These are phyloP conservation scores for Podaxis sp. DNA, from an alignment of 768 basidiomycete species.

Conservation along the genomic window DNA sequence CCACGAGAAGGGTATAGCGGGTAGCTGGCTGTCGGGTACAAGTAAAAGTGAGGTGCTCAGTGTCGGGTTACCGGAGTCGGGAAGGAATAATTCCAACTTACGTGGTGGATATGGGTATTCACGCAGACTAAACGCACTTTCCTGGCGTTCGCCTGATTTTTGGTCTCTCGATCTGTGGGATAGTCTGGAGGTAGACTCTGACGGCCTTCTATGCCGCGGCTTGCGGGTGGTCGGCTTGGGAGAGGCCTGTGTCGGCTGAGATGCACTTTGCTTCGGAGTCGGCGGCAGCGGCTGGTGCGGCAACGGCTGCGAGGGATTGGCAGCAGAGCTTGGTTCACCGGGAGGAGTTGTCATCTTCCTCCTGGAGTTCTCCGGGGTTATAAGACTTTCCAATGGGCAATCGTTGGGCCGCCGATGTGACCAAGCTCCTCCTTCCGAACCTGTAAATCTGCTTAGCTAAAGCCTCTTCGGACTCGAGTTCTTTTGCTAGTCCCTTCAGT, in stretches of 20 bases:
- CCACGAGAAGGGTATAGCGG: slow-evolving; percentile 32
- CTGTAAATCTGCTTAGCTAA: slow-evolving; percentile 43
- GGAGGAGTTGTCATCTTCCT: slow-evolving; percentile 50
- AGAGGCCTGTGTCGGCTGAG: slow-evolving; percentile 44
- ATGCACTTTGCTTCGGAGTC: slow-evolving; percentile 38
- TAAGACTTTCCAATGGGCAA: slow-evolving; percentile 32
- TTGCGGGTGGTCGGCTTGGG: slow-evolving; percentile 36
- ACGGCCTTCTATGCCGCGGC: slow-evolving; percentile 51
- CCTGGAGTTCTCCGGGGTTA: slow-evolving; percentile 39
- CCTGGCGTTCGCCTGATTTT: slow-evolving; percentile 16
- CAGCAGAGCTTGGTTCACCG: slow-evolving; percentile 41
- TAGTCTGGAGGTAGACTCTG: slow-evolving; percentile 23
- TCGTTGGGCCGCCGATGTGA: slow-evolving; percentile 32
- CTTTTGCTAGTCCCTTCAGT: slow-evolving; percentile 13
- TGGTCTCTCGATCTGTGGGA: slow-evolving; percentile 16
- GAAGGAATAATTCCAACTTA: slow-evolving; percentile 1
- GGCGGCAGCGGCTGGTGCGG: slow-evolving; percentile 47
- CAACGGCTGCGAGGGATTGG: slow-evolving; percentile 39
- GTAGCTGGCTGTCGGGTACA: slow-evolving; percentile 22
- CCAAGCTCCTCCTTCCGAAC: slow-evolving; percentile 32
- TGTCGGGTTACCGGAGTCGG: background rate
- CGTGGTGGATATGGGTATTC: slow-evolving; percentile 20
- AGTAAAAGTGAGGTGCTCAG: slow-evolving; percentile 13
- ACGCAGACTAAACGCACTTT: slow-evolving; percentile 12
- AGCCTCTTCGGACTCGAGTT: slow-evolving; percentile 23